phyloP scores from a whole-genome alignment of 257 asterid genomes.

The Handroanthus guayacan region DNA sequence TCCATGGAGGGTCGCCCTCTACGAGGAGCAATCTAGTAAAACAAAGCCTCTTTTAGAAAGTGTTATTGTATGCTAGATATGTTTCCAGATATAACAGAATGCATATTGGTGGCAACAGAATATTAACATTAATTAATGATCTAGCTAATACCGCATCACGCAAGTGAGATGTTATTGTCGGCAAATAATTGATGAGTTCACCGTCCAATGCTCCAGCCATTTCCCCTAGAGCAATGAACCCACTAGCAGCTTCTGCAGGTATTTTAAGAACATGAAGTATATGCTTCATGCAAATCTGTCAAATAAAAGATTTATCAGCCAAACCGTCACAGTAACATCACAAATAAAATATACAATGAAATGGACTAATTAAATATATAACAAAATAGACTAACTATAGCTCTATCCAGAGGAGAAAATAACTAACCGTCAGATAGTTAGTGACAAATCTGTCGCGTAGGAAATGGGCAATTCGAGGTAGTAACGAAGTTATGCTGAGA shows the following conservation, averaged over 20 bases:
- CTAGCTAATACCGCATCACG: slow-evolving; percentile 89
- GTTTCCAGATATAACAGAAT: slow-evolving; percentile 23
- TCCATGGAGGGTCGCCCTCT: slow-evolving; percentile 95
- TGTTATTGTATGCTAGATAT: slow-evolving; percentile 10
- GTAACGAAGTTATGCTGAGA: slow-evolving; percentile 97
- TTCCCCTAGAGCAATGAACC: slow-evolving; percentile 99
- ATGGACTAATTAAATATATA: slow-evolving; percentile 23
- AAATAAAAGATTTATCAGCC: slow-evolving; percentile 35
- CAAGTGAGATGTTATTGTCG: slow-evolving; percentile 95
- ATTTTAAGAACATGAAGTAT: slow-evolving; percentile 95
- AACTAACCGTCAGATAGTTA: slow-evolving; percentile 82
- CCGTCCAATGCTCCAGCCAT: slow-evolving; percentile 99
- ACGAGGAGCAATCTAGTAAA: slow-evolving; percentile 94
- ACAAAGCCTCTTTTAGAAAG: slow-evolving; percentile 32
- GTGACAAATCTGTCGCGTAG: slow-evolving; percentile 98
- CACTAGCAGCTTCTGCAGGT: slow-evolving; percentile 97
- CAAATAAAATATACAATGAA: slow-evolving; percentile 25
- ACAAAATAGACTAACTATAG: slow-evolving; percentile 15
- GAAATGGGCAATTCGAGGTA: slow-evolving; percentile 98
- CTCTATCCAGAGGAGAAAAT: slow-evolving; percentile 22
- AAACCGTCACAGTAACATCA: slow-evolving; percentile 34
- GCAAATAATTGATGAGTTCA: slow-evolving; percentile 94
- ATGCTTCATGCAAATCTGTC: slow-evolving; percentile 99
- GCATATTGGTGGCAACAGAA: slow-evolving; percentile 24
- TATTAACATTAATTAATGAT: slow-evolving; percentile 31